phyloP scores from a whole-genome alignment of 169 alveolate genomes.

The Plasmodium berghei region DNA sequence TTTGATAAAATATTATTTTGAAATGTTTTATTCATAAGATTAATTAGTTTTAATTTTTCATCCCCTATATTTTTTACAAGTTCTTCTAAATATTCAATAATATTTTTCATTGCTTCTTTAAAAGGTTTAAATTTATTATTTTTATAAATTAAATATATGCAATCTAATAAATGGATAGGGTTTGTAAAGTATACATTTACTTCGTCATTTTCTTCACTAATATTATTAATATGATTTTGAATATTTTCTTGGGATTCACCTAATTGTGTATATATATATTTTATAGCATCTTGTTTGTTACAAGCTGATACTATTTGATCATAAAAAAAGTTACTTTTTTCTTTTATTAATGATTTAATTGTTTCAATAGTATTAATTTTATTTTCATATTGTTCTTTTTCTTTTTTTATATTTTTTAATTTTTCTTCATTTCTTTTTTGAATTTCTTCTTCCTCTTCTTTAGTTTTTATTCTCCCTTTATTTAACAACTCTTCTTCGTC shows the following conservation, averaged over 20 bases:
- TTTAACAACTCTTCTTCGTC: slow-evolving; percentile 41
- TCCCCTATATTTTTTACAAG: slow-evolving; percentile 38
- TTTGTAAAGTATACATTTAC: not conserved
- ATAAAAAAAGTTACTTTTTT: slow-evolving; percentile 45
- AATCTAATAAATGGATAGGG: slow-evolving; percentile 23
- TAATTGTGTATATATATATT: slow-evolving; percentile 38
- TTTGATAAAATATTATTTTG: slow-evolving; percentile 67
- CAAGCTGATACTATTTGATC: slow-evolving; percentile 48
- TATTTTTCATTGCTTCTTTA: slow-evolving; percentile 40
- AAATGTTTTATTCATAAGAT: slow-evolving; percentile 49
- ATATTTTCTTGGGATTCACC: slow-evolving; percentile 3
- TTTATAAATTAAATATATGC: slow-evolving; percentile 47
- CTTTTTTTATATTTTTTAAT: slow-evolving; percentile 12
- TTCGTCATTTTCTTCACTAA: not conserved
- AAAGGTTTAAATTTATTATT: slow-evolving; percentile 40
- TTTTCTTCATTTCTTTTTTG: slow-evolving; percentile 42
- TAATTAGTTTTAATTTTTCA: slow-evolving; percentile 51
- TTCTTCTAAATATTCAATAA: slow-evolving; percentile 50
- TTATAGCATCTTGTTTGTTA: slow-evolving; percentile 23
- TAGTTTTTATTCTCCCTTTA: slow-evolving; percentile 47
- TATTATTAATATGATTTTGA: not conserved
- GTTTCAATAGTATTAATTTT: slow-evolving; percentile 31
- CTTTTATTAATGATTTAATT: slow-evolving; percentile 15
- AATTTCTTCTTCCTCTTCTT: slow-evolving; percentile 40
- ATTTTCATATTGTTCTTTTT: slow-evolving; percentile 28